phyloP scores from a whole-genome alignment of 31 red algal genomes.

The Odonthalia washingtoniensis region DNA sequence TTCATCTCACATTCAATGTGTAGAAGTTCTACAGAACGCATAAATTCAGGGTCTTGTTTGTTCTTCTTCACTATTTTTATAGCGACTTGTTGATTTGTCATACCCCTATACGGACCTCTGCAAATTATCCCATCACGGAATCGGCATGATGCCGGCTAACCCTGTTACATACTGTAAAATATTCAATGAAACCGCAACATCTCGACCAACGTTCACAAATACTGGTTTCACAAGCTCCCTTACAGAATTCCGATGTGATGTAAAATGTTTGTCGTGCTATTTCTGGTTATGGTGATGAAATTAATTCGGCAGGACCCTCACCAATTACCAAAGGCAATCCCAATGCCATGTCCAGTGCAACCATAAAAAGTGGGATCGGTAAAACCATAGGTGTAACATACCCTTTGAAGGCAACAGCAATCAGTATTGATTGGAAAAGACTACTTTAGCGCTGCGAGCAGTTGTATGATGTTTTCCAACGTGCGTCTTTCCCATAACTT shows the following conservation, averaged over 20 bases:
- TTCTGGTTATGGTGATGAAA: slow-evolving; percentile 83
- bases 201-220: slow-evolving; percentile 85
- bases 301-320: slow-evolving; percentile 80
- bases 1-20: too few species aligned
- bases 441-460: too few species aligned
- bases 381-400: slow-evolving; percentile 91
- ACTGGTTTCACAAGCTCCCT: slow-evolving; percentile 80
- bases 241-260: slow-evolving; percentile 57
- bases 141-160: too few species aligned
- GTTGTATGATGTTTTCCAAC: too few species aligned
- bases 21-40: too few species aligned
- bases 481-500: too few species aligned
- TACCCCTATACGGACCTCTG: too few species aligned
- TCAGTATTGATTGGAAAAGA: too few species aligned
- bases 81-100: too few species aligned
- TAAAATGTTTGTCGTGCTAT: slow-evolving; percentile 87
- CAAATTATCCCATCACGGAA: too few species aligned
- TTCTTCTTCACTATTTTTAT: too few species aligned
- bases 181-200: slow-evolving; percentile 80
- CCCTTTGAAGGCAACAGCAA: slow-evolving; percentile 91
- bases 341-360: slow-evolving; percentile 78
- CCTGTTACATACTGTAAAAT: slow-evolving; percentile 85
- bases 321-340: slow-evolving; percentile 60
- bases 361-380: slow-evolving; percentile 75
- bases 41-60: too few species aligned